Evolutionary conservation across 2,329 filamentous ascomycete species (phyloP).

Genomic region (Ophiostoma australiae): DNA sequence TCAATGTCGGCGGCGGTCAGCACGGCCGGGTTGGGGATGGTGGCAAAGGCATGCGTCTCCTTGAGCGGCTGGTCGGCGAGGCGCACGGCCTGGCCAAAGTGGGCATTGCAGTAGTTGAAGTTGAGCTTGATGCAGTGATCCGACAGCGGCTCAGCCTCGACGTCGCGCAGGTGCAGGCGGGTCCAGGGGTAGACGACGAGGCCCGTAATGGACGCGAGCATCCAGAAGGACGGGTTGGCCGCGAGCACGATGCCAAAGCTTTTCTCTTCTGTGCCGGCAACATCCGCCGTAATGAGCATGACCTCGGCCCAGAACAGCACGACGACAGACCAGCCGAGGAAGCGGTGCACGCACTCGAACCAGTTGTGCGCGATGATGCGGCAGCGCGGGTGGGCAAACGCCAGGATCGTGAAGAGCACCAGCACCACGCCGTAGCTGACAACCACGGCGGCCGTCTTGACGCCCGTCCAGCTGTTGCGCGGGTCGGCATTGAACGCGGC

Average conservation of each 20-base stretch:
- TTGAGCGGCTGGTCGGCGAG: constrained; percentile 58
- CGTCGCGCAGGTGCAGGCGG: constrained; percentile 61
- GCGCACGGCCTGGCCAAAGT: constrained; percentile 53
- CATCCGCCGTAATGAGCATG: constrained; percentile 49
- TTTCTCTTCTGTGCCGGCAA: constrained; percentile 31
- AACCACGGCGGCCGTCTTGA: constrained; percentile 31
- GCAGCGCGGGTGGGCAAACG: constrained; percentile 32
- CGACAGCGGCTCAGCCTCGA: constrained; percentile 64
- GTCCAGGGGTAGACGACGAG: constrained; percentile 70
- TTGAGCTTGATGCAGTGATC: constrained; percentile 66
- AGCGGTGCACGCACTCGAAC: constrained; percentile 37
- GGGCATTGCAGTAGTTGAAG: constrained; percentile 59
- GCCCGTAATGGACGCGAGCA: constrained; percentile 58
- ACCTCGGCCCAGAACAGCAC: constrained; percentile 60
- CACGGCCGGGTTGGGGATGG: constrained; percentile 55
- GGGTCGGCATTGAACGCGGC: neutral
- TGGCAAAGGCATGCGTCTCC: constrained; percentile 74
- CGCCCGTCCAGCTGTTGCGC: constrained; percentile 20
- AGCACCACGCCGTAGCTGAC: constrained; percentile 32
- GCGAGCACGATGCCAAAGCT: constrained; percentile 38
- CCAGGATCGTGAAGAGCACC: constrained; percentile 32
- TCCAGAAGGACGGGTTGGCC: constrained; percentile 55
- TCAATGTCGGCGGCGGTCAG: constrained; percentile 14
- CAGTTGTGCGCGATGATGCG: constrained; percentile 34
- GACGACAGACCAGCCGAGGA: constrained; percentile 35